Base-by-base conservation (phyloP, 2,329 filamentous ascomycete genomes). In the Septoria petroselini region DNA sequence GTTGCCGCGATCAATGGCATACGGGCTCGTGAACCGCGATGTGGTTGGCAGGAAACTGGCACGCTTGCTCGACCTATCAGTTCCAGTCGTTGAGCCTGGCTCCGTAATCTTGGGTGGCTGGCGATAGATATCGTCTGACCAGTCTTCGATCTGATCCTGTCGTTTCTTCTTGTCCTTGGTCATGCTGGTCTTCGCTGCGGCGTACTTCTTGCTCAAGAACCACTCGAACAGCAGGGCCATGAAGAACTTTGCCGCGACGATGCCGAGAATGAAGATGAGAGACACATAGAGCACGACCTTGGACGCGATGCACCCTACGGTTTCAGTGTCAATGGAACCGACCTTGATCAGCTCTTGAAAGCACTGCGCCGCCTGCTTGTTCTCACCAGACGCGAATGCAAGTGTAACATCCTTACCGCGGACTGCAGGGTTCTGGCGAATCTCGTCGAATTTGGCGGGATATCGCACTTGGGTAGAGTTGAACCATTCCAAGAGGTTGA, bases 281-380 rank as follows among this genome's bases (percentile, higher is more conserved):
- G 91, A 94, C 44, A 95, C 84, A 66, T 98, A 98, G 35, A 98
- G 83, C 3, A 98, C 93, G 19, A 98, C 91, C 72, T 95, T 87
- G 58, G 91, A 95, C 2, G 93, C 93, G 68, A 98, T 98, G 73
- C 93, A 98, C 12, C 93, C 93, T 41, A 98, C 87, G 5, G 88
- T 95, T 62, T 95, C 91, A 0, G 93, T 97, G 64, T 98, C 94
- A 53, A 98, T 86, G 9, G 86, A 91, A 51, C 93, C 93, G 43
- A 98, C 93, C 69, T 91, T 95, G 78, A 95, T 89, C 57, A 94
- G 95, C 64, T 98, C 84, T 55, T 90, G 83, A 56, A 98, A 82
- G 69, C 93, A 98, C 66, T 89, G 82, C 9, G 87, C 91, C 41
- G 91, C 77, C 58, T 82, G 78, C 75, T 91, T 96, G 64, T 96